A percentile compares a stretch with the other conserved stretches of the same genome.
These are phyloP conservation scores for Blastomyces percursus DNA, from an alignment of 2,329 filamentous ascomycete species.

Conservation along the genomic window DNA sequence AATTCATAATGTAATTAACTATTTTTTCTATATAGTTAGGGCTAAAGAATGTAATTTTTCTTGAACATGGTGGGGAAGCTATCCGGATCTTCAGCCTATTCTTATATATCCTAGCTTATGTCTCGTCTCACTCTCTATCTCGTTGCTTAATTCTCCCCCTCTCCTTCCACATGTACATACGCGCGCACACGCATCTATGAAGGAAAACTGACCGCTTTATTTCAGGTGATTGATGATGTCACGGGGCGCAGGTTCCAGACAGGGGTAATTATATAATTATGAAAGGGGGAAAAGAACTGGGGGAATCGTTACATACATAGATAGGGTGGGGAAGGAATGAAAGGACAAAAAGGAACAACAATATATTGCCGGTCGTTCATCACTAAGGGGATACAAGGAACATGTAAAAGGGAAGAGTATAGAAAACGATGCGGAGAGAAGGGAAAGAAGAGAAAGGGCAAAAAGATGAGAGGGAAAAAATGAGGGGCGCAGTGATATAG, in stretches of 20 bases:
- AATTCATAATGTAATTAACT: too few relatives aligned
- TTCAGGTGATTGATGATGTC: neutral
- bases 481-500: neutral
- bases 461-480: neutral
- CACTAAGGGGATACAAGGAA: neutral
- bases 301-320: neutral
- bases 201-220: neutral
- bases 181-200: neutral
- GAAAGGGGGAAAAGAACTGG: slow-evolving; percentile 1
- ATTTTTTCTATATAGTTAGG: too few relatives aligned
- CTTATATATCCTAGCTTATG: too few relatives aligned
- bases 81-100: too few relatives aligned
- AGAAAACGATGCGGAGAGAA: neutral
- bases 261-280: neutral
- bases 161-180: neutral
- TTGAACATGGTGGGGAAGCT: too few relatives aligned
- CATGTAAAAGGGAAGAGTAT: neutral
- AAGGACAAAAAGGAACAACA: neutral
- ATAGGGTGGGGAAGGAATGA: slow-evolving; percentile 3
- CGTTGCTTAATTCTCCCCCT: neutral
- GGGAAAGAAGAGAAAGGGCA: neutral
- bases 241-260: neutral
- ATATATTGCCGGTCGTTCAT: neutral
- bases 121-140: neutral
- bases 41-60: too few relatives aligned